A percentile compares a stretch with the other conserved stretches of the same genome.
These are phyloP conservation scores for Chrysanthemum seticuspe DNA, from an alignment of 129 eudicot genomes.

Conservation along the genomic window DNA sequence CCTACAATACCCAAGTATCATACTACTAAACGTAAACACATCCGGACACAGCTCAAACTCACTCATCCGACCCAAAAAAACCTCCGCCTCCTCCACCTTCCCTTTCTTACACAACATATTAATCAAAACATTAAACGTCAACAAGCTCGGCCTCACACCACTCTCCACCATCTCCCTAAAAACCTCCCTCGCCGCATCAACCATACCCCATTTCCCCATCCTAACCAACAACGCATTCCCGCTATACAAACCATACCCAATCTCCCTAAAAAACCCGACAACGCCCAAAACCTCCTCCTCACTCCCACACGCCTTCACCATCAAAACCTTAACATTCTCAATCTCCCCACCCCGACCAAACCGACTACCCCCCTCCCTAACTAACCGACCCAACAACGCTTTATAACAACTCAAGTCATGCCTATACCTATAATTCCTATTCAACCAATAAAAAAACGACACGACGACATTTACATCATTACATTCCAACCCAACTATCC, in stretches of 20 bases:
- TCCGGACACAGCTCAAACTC: constrained; percentile 63
- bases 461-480: constrained; percentile 39
- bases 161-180: constrained; percentile 41
- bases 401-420: constrained; percentile 60
- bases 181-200: constrained; percentile 49
- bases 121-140: constrained; percentile 78
- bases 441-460: constrained; percentile 69
- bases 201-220: constrained; percentile 72
- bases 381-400: constrained; percentile 70
- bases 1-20: constrained; percentile 90
- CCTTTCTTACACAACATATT: constrained; percentile 81
- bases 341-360: constrained; percentile 38
- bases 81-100: constrained; percentile 63
- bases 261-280: constrained; percentile 46
- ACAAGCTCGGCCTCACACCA: constrained; percentile 63
- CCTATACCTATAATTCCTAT: constrained; percentile 48
- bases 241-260: constrained; percentile 58
- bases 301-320: constrained; percentile 66
- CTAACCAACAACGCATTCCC: constrained; percentile 71
- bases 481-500: constrained; percentile 39
- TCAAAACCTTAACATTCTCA: constrained; percentile 61
- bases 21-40: constrained; percentile 64
- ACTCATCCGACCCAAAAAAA: constrained; percentile 40
- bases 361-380: constrained; percentile 37
- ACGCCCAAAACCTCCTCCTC: constrained; percentile 51